phyloP scores from a whole-genome alignment of 73 alveolate genomes.

The Tetrahymena elliotti region DNA sequence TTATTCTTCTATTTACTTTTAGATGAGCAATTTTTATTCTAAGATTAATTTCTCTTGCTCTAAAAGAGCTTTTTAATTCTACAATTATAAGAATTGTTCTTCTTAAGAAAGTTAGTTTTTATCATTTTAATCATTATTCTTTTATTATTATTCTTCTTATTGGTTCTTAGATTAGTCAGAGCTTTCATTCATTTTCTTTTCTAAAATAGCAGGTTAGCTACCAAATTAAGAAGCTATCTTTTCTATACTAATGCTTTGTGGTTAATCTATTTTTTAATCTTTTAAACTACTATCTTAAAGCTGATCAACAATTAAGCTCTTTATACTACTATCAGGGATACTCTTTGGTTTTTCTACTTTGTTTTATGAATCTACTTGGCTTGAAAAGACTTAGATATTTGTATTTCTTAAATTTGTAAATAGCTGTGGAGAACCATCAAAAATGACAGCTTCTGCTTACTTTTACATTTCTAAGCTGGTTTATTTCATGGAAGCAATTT shows the following conservation, averaged over 20 bases:
- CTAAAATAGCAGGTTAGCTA: neutral
- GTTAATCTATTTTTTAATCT: neutral
- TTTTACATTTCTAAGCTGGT: neutral
- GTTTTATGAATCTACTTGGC: neutral
- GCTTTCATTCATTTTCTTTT: neutral
- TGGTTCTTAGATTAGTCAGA: neutral
- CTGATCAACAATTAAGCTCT: neutral
- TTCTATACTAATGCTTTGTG: neutral
- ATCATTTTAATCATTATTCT: neutral
- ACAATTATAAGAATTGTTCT: neutral
- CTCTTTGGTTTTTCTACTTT: neutral
- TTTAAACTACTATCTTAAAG: neutral
- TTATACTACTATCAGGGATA: neutral
- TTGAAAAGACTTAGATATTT: neutral
- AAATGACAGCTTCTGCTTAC: neutral
- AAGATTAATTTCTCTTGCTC: neutral
- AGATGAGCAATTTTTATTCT: neutral
- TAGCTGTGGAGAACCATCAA: neutral
- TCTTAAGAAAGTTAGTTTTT: neutral
- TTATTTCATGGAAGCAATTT: neutral
- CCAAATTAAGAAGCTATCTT: neutral
- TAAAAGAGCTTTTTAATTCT: neutral
- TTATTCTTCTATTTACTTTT: neutral
- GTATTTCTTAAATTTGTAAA: neutral
- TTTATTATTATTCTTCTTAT: neutral